These are phyloP conservation scores for Colletotrichum somersetense DNA, from an alignment of 2,329 filamentous ascomycete genomes.

Conservation along the genomic window DNA sequence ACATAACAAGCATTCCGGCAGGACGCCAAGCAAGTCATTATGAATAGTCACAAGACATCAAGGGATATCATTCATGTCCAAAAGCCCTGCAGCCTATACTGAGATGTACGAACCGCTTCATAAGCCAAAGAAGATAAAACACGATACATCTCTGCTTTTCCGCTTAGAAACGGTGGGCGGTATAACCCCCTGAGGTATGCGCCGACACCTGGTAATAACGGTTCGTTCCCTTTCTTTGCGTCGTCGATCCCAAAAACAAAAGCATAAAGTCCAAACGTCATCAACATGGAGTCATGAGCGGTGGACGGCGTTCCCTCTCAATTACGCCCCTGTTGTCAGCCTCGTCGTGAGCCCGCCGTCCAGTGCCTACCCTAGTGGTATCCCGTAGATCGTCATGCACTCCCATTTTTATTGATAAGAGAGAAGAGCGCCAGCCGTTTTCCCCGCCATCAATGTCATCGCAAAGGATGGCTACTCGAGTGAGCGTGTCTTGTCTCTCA, in stretches of 20 bases:
- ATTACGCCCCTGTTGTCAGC: neutral
- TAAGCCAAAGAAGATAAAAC: neutral
- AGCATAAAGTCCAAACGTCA: conserved; percentile 30
- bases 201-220: conserved; percentile 20
- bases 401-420: neutral
- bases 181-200: conserved; percentile 17
- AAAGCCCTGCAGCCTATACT: conserved; percentile 2
- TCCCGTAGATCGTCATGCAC: conserved; percentile 35
- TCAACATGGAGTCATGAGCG: conserved; percentile 8
- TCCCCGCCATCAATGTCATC: neutral
- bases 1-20: neutral
- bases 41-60: neutral
- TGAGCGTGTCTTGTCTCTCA: conserved; percentile 26
- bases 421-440: neutral
- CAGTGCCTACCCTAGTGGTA: conserved; percentile 21
- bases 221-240: conserved; percentile 22
- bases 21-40: neutral
- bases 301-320: neutral
- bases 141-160: conserved; percentile 1
- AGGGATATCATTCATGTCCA: conserved; percentile 5
- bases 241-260: conserved; percentile 30
- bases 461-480: conserved; percentile 7
- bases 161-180: conserved; percentile 2
- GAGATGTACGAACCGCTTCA: conserved; percentile 14
- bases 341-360: conserved; percentile 9